These are phyloP conservation scores for Claviceps pazoutovae DNA, from an alignment of 2,329 filamentous ascomycete species.

Conservation along the genomic window DNA sequence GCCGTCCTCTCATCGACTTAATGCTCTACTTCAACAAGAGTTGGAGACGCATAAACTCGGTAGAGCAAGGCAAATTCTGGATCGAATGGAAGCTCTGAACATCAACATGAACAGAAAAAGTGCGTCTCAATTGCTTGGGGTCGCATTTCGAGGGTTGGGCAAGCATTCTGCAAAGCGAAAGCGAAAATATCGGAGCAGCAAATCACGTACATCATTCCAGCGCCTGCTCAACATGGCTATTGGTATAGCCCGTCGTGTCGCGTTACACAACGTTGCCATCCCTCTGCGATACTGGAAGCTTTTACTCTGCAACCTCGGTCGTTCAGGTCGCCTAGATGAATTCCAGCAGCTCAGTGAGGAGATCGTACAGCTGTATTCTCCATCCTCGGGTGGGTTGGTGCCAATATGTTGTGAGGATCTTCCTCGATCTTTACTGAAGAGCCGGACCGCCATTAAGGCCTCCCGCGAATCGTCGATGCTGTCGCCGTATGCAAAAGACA, in stretches of 20 bases:
- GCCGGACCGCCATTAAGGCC: not conserved
- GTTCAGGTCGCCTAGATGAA: slow-evolving; percentile 28
- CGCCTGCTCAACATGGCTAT: slow-evolving; percentile 18
- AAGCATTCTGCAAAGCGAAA: slow-evolving; percentile 12
- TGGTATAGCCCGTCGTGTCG: slow-evolving; percentile 15
- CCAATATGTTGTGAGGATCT: slow-evolving; percentile 31
- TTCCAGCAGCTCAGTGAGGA: slow-evolving; percentile 30
- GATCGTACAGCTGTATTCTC: slow-evolving; percentile 26
- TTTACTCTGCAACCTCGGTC: slow-evolving; percentile 30
- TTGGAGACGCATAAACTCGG: slow-evolving; percentile 9
- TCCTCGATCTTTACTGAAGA: slow-evolving; percentile 11
- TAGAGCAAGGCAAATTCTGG: slow-evolving; percentile 15
- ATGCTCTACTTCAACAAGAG: slow-evolving; percentile 8
- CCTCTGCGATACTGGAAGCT: slow-evolving; percentile 27
- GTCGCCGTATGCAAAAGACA: not conserved
- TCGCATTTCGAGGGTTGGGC: slow-evolving; percentile 15
- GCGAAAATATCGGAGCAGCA: not conserved
- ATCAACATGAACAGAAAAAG: slow-evolving; percentile 16
- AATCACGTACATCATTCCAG: not conserved
- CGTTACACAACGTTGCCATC: slow-evolving; percentile 20
- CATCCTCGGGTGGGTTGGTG: slow-evolving; percentile 19
- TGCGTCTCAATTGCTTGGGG: slow-evolving; percentile 13
- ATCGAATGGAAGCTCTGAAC: slow-evolving; percentile 19
- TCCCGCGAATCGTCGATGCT: not conserved
- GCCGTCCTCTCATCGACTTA: slow-evolving; percentile 13